Base-by-base conservation (phyloP, 1,284 basidiomycete species). In the Fistulina hepatica region DNA sequence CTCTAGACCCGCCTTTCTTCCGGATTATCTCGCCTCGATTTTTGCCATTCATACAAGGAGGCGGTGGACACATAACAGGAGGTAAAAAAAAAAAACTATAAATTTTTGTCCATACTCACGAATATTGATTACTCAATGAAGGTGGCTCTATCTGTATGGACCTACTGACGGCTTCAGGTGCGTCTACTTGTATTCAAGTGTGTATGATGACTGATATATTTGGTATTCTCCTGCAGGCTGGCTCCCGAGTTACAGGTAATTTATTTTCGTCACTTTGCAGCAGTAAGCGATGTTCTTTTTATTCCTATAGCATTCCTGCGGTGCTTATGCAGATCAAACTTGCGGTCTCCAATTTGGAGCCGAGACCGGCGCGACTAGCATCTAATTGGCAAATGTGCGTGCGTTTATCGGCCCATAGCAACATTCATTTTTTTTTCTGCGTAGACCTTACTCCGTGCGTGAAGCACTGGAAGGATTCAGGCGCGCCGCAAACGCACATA, bases 121-220 rank as follows among this genome's bases (percentile, higher is more conserved):
- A 9, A 32, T 11, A 21, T 36, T 41, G n/a, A 23, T 23, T 16
- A 39, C 17, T 7, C 31, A 7, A 46, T 19, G 11, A 34, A 75
- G 73, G 73, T 19, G 76, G 75, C 3, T 77, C 74, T 5, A 77
- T 78, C 37, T 78, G 75, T 44, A 76, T 79, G 74, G 76, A 79
- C 50, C 57, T 79, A 9, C 52, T 79, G 33, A 78, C 76, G 1
- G 60, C 73, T 0, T 71, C 75, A 44, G 76, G 72, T 70, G 39
- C 45, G 65, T 44, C 12, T 33, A 15, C n/a, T 11, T 42, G 9
- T 33, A 25, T 17, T n/a, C 20, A n/a, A 33, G 8, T 4, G 15
- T 5, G 6, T 16, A 10, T 34, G 2, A 0, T 2, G 21, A 28
- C 26, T 28, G 3, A 36, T 27, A 9, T 15, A 16, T 16, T 26